A percentile compares a stretch with the other conserved stretches of the same genome.
Conservation (phyloP, 176 grass and related monocot species). For the Rhynchospora pubera region DNA sequence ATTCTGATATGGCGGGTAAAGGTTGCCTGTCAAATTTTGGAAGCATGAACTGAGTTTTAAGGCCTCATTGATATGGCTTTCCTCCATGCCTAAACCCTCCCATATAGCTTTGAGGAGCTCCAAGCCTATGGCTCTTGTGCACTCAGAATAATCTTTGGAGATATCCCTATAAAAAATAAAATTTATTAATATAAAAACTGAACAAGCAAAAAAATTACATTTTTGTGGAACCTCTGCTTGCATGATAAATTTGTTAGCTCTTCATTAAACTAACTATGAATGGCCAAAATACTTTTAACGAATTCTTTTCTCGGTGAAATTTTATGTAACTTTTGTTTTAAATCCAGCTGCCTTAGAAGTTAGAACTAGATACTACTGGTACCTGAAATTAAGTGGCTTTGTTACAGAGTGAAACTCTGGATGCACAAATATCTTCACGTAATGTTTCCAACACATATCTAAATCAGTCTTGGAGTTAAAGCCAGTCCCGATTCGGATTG, state of each 20-base stretch:
- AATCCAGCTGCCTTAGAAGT: background rate
- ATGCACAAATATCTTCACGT: constrained; percentile 62
- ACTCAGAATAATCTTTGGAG: constrained; percentile 35
- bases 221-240: background rate
- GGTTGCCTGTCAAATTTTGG: constrained; percentile 49
- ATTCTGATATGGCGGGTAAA: constrained; percentile 38
- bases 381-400: constrained; percentile 56
- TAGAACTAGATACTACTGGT: background rate
- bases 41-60: constrained; percentile 51
- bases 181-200: background rate
- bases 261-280: background rate
- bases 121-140: constrained; percentile 33
- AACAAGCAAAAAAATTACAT: background rate
- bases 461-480: constrained; percentile 42
- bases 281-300: no score
- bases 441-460: constrained; percentile 40
- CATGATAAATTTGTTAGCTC: background rate
- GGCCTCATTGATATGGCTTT: constrained; percentile 12
- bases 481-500: constrained; percentile 43
- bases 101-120: constrained; percentile 38
- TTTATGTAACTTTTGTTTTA: background rate
- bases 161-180: constrained; percentile 30
- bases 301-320: no score
- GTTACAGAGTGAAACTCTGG: constrained; percentile 51
- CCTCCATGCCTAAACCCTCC: constrained; percentile 50